Percentiles rank a stretch among this genome's conserved stretches.
phyloP scores from a whole-genome alignment of 2,329 filamentous ascomycete species.

The Colletotrichum cuscutae region DNA sequence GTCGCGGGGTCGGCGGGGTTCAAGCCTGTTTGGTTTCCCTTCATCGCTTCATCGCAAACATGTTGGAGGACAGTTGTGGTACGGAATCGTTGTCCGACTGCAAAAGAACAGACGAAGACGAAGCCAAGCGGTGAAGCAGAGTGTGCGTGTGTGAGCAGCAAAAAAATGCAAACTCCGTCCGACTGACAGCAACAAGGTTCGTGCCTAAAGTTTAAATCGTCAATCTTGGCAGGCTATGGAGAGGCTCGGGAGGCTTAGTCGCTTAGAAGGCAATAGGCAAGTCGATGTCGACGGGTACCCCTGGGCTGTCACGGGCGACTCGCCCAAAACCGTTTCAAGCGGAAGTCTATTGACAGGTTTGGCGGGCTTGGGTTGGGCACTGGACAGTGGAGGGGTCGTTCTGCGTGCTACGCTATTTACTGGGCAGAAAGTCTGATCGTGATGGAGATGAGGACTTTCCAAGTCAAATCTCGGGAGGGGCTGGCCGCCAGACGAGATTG shows the following conservation, averaged over 20 bases:
- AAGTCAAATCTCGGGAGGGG: too few relatives aligned
- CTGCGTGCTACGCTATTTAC: background rate
- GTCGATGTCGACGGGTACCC: background rate
- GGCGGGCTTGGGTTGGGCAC: background rate
- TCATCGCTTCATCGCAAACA: background rate
- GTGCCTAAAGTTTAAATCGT: conserved; percentile 8
- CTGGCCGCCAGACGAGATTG: too few relatives aligned
- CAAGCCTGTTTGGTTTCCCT: background rate
- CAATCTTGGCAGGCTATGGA: background rate
- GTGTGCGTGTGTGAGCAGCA: background rate
- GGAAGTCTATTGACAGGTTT: conserved; percentile 20
- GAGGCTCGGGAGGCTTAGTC: background rate
- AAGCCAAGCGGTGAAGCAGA: background rate
- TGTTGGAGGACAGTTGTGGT: background rate
- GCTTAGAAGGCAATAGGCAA: background rate
- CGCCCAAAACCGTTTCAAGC: conserved; percentile 22
- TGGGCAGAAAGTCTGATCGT: background rate
- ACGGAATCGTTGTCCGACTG: background rate
- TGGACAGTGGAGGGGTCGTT: background rate
- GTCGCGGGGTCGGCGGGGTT: background rate
- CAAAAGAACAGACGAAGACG: background rate
- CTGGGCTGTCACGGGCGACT: conserved; percentile 1
- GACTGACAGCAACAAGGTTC: conserved; percentile 13
- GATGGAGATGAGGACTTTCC: background rate
- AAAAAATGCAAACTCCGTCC: background rate